A percentile compares a stretch with the other conserved stretches of the same genome.
Evolutionary conservation across 805 yeast genomes (phyloP).

Genomic region (Lipomyces lipofer): DNA sequence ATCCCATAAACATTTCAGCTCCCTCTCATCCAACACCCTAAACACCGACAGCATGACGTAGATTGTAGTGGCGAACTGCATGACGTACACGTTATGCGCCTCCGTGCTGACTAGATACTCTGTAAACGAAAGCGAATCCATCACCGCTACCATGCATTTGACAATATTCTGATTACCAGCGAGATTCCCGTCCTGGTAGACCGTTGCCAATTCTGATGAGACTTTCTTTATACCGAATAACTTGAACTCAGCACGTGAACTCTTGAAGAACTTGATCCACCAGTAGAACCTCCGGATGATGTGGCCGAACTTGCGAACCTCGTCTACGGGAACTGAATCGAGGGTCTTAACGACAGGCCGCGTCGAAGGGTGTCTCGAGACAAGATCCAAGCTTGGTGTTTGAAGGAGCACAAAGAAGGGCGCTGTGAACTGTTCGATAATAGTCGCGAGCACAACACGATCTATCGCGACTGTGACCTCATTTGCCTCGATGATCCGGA

Average conservation of each 20-base stretch:
- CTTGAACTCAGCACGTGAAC: conserved; percentile 20
- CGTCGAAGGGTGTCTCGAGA: conserved; percentile 16
- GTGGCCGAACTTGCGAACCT: conserved; percentile 1
- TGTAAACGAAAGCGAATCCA: conserved; percentile 11
- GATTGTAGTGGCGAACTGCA: conserved; percentile 23
- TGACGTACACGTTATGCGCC: conserved; percentile 12
- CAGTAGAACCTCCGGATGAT: conserved; percentile 21
- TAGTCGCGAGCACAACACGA: conserved; percentile 5
- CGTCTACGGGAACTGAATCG: conserved; percentile 1
- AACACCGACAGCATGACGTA: conserved; percentile 14
- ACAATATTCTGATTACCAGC: not conserved
- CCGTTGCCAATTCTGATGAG: conserved; percentile 7
- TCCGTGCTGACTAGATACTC: conserved; percentile 22
- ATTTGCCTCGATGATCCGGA: not conserved
- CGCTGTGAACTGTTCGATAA: conserved; percentile 10
- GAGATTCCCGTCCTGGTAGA: conserved; percentile 11
- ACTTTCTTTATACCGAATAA: conserved; percentile 19
- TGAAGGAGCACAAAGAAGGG: conserved; percentile 11
- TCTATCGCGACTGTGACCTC: conserved; percentile 13
- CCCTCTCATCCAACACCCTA: conserved; percentile 7
- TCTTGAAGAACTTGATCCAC: conserved; percentile 17
- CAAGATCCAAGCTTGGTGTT: not conserved
- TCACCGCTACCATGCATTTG: not conserved
- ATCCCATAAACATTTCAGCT: conserved; percentile 15
- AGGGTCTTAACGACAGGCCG: conserved; percentile 5